These are phyloP conservation scores for Bonia amplexicaulis DNA, from an alignment of 176 grass and related monocot genomes.

Conservation along the genomic window DNA sequence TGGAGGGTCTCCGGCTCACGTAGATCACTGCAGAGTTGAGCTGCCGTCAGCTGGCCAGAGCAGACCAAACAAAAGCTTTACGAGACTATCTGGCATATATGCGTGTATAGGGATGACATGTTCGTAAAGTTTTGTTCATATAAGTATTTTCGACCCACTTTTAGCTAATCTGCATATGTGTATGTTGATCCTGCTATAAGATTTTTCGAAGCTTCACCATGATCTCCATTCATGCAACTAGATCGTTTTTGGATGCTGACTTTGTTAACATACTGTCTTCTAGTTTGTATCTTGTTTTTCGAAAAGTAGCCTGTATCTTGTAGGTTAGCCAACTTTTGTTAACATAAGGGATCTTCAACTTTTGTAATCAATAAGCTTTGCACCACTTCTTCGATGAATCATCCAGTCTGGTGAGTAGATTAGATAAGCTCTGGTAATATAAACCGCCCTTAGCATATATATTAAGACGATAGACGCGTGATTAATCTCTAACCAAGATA, in stretches of 20 bases:
- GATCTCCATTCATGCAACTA: neutral
- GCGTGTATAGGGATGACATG: neutral
- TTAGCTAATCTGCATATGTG: neutral
- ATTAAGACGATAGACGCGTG: too few relatives aligned
- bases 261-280: neutral
- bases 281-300: neutral
- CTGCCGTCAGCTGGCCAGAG: neutral
- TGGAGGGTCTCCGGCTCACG: slow-evolving; percentile 24
- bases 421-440: too few relatives aligned
- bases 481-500: too few relatives aligned
- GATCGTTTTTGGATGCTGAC: neutral
- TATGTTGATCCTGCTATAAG: neutral
- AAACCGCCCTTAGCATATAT: too few relatives aligned
- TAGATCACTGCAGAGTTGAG: neutral
- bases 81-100: neutral
- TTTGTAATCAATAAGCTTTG: neutral
- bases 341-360: neutral
- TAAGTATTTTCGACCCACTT: neutral
- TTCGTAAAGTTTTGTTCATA: neutral
- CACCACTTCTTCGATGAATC: neutral
- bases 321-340: neutral
- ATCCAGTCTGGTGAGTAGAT: too few relatives aligned
- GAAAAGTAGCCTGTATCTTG: too few relatives aligned
- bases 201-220: neutral
- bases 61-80: neutral